Conservation (phyloP, 169 alveolate species). For the Eimeria zaria region DNA sequence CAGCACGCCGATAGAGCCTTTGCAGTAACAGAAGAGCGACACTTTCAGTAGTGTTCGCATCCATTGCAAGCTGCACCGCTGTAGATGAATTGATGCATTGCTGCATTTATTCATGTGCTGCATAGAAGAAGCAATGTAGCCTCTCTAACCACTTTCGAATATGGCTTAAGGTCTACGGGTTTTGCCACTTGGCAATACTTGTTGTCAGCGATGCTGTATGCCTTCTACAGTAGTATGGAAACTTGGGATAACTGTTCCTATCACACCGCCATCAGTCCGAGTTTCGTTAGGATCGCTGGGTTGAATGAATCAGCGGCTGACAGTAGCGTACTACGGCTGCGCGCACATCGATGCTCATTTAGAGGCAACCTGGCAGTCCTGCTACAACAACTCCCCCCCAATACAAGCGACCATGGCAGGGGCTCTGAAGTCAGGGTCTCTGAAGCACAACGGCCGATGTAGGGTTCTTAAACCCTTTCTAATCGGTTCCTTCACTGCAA, state of each 20-base stretch:
- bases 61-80: background rate
- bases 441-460: no score
- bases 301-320: background rate
- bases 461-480: background rate
- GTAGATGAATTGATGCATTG: background rate
- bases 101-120: background rate
- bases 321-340: no score
- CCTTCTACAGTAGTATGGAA: background rate
- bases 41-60: background rate
- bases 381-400: background rate
- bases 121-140: background rate
- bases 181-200: background rate
- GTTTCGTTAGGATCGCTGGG: background rate
- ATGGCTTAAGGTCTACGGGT: background rate
- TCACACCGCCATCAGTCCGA: background rate
- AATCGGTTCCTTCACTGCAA: background rate
- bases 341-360: background rate
- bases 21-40: constrained; percentile 33
- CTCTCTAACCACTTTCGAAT: background rate
- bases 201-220: background rate
- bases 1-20: constrained; percentile 72
- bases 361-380: background rate
- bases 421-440: background rate
- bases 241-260: background rate
- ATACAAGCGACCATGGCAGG: background rate